Percentiles rank a stretch among this genome's conserved stretches.
phyloP scores from a whole-genome alignment of 106 monocot species.

The Vanilla planifolia region DNA sequence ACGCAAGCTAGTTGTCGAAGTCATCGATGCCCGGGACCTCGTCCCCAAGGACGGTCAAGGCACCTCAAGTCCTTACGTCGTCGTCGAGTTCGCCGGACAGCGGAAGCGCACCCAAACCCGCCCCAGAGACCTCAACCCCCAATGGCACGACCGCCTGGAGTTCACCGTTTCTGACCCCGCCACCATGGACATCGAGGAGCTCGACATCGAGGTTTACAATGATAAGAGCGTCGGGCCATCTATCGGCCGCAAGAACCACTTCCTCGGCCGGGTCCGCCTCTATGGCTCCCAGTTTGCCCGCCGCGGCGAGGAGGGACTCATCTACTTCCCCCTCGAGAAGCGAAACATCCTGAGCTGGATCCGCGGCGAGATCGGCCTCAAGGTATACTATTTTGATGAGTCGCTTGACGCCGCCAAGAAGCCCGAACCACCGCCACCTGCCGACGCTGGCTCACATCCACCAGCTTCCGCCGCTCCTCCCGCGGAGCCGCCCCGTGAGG shows the following conservation, averaged over 20 bases:
- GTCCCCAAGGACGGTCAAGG: constrained; percentile 93
- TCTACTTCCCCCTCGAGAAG: constrained; percentile 93
- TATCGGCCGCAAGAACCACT: constrained; percentile 57
- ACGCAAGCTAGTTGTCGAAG: constrained; percentile 73
- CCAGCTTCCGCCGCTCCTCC: constrained; percentile 4
- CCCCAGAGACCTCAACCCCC: constrained; percentile 62
- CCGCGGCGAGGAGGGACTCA: constrained; percentile 71
- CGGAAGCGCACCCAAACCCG: constrained; percentile 78
- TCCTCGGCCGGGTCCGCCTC: constrained; percentile 78
- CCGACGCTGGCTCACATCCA: constrained; percentile 6
- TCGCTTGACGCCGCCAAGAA: background rate
- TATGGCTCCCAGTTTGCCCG: constrained; percentile 73
- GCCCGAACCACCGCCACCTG: background rate
- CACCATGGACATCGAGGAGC: constrained; percentile 63
- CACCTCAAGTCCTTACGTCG: constrained; percentile 75
- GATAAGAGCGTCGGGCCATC: constrained; percentile 44
- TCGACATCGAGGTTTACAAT: constrained; percentile 79
- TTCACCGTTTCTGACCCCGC: constrained; percentile 67
- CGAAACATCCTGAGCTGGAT: constrained; percentile 76
- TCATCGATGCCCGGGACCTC: constrained; percentile 81
- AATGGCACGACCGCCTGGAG: constrained; percentile 80
- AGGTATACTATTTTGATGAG: constrained; percentile 60
- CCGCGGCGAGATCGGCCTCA: constrained; percentile 86
- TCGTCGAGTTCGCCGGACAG: constrained; percentile 84
- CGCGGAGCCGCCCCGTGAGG: constrained; percentile 17